Evolutionary conservation across 352 stramenopile species (phyloP), one percentile per base, ranked within the genome.

Genomic region (Halophytophthora batemanensis): DNA sequence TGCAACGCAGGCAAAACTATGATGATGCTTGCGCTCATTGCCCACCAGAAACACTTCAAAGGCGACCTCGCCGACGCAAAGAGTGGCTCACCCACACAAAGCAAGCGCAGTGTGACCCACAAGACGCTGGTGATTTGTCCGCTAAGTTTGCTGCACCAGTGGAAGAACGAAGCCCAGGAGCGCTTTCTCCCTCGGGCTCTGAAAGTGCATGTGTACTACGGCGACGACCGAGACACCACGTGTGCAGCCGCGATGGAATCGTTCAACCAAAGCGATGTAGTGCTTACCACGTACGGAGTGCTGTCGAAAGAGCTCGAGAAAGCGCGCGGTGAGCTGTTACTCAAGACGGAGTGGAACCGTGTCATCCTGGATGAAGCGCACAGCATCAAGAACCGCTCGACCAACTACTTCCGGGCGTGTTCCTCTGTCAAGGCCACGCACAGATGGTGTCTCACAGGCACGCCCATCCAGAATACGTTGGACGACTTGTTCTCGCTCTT

Each of bases 291-390:
- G 4, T 95, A 94, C 48, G 86, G 86, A 25, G 81, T 91, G 28
- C 52, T 95, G 18, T 82, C 76, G 46, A 74, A 74, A 6, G 81
- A 95, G 45, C 74, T 78, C 41, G 77, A 77, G 34, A 84, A 83
- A 36, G 61, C 33, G 1, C 33, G 35, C 0, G 19, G 54, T n/a
- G 75, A 68, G 31, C 36, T 59, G 12, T 55, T 88, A 1, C 18
- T 71, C 14, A 53, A 50, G 7, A 71, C 64, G 1, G 37, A 79
- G 14, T 97, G 89, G 89, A 66, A 76, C 28, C 84, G 89, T 13
- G 61, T 97, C n/a, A 90, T 97, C 50, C 69, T 97, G 12, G 89
- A 97, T 57, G 89, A 97, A 64, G 86, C 85, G 4, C 89, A 97
- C 61, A 91, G 74, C 33, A 97, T 97, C 64, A 96, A 96, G 70